Evolutionary conservation across 2,329 filamentous ascomycete genomes (phyloP), one percentile per base, ranked within the genome.

Genomic region (Acarospora socialis): DNA sequence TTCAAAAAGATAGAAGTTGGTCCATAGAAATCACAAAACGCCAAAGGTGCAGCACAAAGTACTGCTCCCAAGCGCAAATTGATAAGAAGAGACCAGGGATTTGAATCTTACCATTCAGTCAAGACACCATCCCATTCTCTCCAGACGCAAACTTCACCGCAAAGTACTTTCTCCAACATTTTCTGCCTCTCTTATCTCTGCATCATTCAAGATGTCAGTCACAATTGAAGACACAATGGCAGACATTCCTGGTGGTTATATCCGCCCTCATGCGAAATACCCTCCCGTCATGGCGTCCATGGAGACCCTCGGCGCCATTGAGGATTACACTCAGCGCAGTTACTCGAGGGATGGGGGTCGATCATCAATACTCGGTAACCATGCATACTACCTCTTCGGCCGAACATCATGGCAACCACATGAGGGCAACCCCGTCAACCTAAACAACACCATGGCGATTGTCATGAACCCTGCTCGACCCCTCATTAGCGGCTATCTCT

Each of bases 281-380:
- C 39, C 37, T 14, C 37, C 39, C 5, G 13, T 17, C 9, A 20
- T 39, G 7, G 31, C 22, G 21, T 15, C 12, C 2, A n/a, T 35
- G 15, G 28, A 37, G 7, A 18, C 35, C n/a, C 22, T 42, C 6
- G 39, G 32, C 30, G 39, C 37, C 18, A 7, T 42, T 12, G 30
- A 23, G 15, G 35, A 35, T 30, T 8, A 7, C 5, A 39, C 33
- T 18, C 20, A 27, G 4, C 22, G 21, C 14, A 20, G 23, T 24
- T 38, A 40, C 35, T 41, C 38, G 25, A 41, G 38, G 9, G 42
- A 44, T 21, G 43, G 41, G 12, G 42, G 42, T 8, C 34, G 39
- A n/a, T 44, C 41, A 3, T 38, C 32, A 5, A 13, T 16, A 5
- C 27, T 44, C 14, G 39, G 31, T 21, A 35, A 30, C 22, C 33